A percentile compares a stretch with the other conserved stretches of the same genome.
Evolutionary conservation across 2,329 filamentous ascomycete species (phyloP).

Genomic region (Fusarium odoratissimum): DNA sequence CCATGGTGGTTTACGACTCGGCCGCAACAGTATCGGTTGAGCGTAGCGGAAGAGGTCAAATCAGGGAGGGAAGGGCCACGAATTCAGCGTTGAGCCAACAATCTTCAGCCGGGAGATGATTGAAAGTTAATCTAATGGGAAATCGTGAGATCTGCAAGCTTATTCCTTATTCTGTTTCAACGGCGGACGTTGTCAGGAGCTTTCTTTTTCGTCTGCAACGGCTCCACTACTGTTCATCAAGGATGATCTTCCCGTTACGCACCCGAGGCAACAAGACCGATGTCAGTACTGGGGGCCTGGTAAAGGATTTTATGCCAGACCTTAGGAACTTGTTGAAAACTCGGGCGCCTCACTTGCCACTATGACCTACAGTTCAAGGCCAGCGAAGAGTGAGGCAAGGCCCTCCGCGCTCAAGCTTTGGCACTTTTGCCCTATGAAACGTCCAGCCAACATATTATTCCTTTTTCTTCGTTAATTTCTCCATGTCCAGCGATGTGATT

Average conservation of each 20-base stretch:
- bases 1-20: conserved; percentile 8
- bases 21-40: background rate
- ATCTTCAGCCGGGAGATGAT: background rate
- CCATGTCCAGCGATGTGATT: background rate
- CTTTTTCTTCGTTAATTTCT: background rate
- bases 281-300: background rate
- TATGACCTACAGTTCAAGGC: background rate
- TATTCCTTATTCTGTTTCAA: background rate
- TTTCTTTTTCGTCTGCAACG: background rate
- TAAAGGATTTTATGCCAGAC: background rate
- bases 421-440: background rate
- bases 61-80: too few species aligned
- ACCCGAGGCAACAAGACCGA: background rate
- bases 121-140: background rate
- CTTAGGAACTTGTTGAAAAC: too few species aligned
- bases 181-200: conserved; percentile 2
- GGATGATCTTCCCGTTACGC: background rate
- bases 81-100: background rate
- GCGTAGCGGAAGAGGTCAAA: background rate
- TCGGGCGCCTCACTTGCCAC: background rate
- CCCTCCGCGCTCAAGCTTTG: too few species aligned
- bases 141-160: conserved; percentile 20
- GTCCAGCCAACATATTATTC: background rate
- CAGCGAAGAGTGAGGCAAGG: too few species aligned
- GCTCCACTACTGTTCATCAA: conserved; percentile 18